Conservation (phyloP, 1,284 basidiomycete genomes). For the Ustilago loliicola region DNA sequence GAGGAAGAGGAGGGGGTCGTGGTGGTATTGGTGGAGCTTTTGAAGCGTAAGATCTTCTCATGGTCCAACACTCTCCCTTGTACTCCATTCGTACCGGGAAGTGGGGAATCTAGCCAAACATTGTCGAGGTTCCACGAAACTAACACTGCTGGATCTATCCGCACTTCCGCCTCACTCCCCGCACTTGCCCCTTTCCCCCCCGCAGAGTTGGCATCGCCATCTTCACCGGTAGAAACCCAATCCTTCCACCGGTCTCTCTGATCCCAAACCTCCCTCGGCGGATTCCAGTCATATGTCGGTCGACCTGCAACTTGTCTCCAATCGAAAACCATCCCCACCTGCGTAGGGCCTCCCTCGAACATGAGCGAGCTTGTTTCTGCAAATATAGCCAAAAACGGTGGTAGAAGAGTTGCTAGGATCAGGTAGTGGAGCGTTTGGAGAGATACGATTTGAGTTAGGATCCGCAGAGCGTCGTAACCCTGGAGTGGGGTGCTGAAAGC, state of each 20-base stretch:
- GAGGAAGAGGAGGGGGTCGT: not conserved
- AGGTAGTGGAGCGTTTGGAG: conserved; percentile 94
- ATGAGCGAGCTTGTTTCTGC: conserved; percentile 80
- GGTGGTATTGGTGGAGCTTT: conserved; percentile 22
- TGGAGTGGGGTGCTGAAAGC: conserved; percentile 44
- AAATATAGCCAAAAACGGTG: conserved; percentile 81
- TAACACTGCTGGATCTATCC: conserved; percentile 20
- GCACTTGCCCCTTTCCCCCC: not conserved
- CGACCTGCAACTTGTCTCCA: conserved; percentile 87
- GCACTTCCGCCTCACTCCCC: not conserved
- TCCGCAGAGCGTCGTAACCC: conserved; percentile 46
- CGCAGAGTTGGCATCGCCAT: not conserved
- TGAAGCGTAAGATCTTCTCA: conserved; percentile 32
- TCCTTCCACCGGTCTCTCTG: not conserved
- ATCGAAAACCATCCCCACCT: conserved; percentile 93
- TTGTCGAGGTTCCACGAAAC: conserved; percentile 38
- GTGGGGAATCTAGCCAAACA: conserved; percentile 70
- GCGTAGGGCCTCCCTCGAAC: conserved; percentile 87
- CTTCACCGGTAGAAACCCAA: too few relatives aligned
- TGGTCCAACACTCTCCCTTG: conserved; percentile 27
- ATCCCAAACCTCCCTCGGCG: not conserved
- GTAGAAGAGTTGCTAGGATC: conserved; percentile 84
- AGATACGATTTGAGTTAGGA: conserved; percentile 80
- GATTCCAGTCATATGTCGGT: conserved; percentile 36
- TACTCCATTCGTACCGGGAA: not conserved